A percentile compares a stretch with the other conserved stretches of the same genome.
These are phyloP conservation scores for Yamadazyma philogaea DNA, from an alignment of 805 yeast genomes.

Conservation along the genomic window DNA sequence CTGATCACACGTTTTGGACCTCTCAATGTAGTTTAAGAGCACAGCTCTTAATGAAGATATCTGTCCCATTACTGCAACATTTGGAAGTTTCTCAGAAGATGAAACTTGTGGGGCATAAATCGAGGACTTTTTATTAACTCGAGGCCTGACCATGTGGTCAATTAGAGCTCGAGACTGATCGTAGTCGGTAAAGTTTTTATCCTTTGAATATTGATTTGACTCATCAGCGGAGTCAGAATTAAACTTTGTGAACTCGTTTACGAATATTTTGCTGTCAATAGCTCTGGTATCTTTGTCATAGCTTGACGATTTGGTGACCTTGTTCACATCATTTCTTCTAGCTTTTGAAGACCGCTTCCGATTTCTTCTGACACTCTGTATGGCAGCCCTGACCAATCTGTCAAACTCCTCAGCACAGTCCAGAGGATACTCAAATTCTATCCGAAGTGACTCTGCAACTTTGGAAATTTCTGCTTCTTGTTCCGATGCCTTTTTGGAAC, in stretches of 20 bases:
- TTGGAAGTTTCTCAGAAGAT: slow-evolving; percentile 2
- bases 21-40: slow-evolving; percentile 44
- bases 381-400: slow-evolving; percentile 86
- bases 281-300: background rate
- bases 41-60: slow-evolving; percentile 1
- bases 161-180: slow-evolving; percentile 48
- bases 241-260: slow-evolving; percentile 35
- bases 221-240: slow-evolving; percentile 35
- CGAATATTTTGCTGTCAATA: slow-evolving; percentile 15
- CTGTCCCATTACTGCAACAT: slow-evolving; percentile 1
- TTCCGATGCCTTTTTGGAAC: slow-evolving; percentile 80
- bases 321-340: slow-evolving; percentile 3
- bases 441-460: slow-evolving; percentile 73
- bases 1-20: slow-evolving; percentile 61
- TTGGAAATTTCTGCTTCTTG: slow-evolving; percentile 79
- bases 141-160: slow-evolving; percentile 45
- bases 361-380: slow-evolving; percentile 88
- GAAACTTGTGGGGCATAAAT: background rate
- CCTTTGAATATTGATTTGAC: slow-evolving; percentile 31
- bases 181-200: slow-evolving; percentile 24
- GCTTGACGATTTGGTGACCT: background rate
- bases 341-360: slow-evolving; percentile 58
- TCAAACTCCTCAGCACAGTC: slow-evolving; percentile 72
- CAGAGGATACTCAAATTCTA: slow-evolving; percentile 70
- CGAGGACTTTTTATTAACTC: slow-evolving; percentile 11